These are phyloP conservation scores for Agapanthus africanus DNA, from an alignment of 106 monocot species.

Conservation along the genomic window DNA sequence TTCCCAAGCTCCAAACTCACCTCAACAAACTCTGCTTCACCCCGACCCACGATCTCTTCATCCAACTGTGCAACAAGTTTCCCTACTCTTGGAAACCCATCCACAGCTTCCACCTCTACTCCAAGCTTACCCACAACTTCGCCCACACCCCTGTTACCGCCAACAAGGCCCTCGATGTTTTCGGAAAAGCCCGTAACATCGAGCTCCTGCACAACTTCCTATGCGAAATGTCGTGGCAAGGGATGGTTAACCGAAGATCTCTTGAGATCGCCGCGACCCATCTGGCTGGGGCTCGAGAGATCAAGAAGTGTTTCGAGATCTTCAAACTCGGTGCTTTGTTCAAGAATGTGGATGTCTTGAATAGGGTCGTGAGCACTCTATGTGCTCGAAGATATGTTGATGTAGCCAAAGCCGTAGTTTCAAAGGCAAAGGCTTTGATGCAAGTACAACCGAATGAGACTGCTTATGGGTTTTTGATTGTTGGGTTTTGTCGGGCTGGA, in stretches of 20 bases:
- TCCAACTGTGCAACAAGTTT: conserved; percentile 69
- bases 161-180: conserved; percentile 47
- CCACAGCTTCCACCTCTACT: conserved; percentile 59
- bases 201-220: conserved; percentile 45
- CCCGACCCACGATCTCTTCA: conserved; percentile 58
- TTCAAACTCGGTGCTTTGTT: conserved; percentile 16
- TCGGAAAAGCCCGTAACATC: conserved; percentile 44
- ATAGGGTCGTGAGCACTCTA: conserved; percentile 29
- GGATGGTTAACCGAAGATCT: not conserved
- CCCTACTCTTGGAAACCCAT: conserved; percentile 68
- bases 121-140: conserved; percentile 29
- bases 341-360: conserved; percentile 22
- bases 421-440: conserved; percentile 14
- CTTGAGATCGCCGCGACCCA: conserved; percentile 21
- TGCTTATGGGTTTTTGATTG: conserved; percentile 40
- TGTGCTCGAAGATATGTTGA: conserved; percentile 36
- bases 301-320: conserved; percentile 42
- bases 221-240: conserved; percentile 8
- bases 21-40: conserved; percentile 31
- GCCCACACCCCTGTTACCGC: conserved; percentile 47
- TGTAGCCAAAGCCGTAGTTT: conserved; percentile 31
- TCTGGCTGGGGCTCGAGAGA: conserved; percentile 51
- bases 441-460: conserved; percentile 12
- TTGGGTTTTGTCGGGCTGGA: conserved; percentile 55
- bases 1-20: conserved; percentile 35